These are phyloP conservation scores for Colletotrichum tropicicola DNA, from an alignment of 2,329 filamentous ascomycete genomes.

Conservation along the genomic window DNA sequence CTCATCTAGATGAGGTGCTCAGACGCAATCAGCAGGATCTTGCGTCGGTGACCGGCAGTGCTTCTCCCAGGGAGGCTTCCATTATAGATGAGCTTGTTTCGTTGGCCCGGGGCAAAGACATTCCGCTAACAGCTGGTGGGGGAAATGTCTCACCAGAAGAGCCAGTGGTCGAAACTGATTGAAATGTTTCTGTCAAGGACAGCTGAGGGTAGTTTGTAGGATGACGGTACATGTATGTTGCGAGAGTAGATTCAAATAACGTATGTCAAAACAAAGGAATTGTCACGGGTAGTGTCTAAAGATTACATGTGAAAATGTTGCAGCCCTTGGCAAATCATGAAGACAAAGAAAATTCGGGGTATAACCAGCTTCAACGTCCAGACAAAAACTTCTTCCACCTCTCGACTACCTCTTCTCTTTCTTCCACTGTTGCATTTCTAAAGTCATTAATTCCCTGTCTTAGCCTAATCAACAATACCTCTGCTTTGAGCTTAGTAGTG, in stretches of 20 bases:
- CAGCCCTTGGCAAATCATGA: not conserved
- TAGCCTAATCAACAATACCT: conserved; percentile 42
- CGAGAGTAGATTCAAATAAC: no score
- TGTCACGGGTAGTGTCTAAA: no score
- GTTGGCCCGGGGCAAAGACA: no score
- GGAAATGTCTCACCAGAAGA: no score
- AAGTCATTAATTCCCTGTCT: conserved; percentile 41
- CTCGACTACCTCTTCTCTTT: conserved; percentile 34
- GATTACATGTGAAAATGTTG: no score
- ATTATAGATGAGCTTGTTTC: no score
- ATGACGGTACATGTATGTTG: no score
- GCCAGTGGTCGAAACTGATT: no score
- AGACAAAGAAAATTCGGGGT: conserved; percentile 16
- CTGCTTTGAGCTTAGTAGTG: conserved; percentile 42
- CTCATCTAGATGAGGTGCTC: not conserved
- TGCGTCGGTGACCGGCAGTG: not conserved
- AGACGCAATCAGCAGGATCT: not conserved
- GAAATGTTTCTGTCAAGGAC: no score
- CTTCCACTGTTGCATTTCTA: conserved; percentile 31
- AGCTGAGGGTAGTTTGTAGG: no score
- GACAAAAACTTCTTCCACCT: conserved; percentile 37
- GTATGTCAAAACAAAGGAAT: no score
- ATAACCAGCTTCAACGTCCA: conserved; percentile 4
- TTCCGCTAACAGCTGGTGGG: no score
- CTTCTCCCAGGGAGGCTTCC: not conserved